These are phyloP conservation scores for Oryza punctata DNA, from an alignment of 176 grass and related monocot genomes.

Conservation along the genomic window DNA sequence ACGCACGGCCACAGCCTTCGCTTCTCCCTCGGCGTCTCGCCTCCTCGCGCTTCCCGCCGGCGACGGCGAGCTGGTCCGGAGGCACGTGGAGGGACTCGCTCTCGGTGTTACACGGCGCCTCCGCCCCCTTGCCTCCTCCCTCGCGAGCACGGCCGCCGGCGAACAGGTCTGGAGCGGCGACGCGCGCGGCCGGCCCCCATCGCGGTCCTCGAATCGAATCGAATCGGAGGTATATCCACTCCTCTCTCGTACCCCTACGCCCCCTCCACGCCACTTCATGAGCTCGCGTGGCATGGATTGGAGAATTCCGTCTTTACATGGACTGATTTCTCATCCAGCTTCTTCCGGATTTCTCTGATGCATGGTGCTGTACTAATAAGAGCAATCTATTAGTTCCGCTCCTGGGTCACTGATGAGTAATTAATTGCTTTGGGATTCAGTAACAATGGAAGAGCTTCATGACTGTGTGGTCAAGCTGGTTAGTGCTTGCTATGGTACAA, in stretches of 20 bases:
- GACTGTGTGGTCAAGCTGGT: conserved; percentile 67
- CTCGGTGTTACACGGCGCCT: too few relatives aligned
- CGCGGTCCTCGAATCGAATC: neutral
- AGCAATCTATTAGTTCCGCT: neutral
- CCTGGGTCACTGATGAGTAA: neutral
- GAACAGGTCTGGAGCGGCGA: too few relatives aligned
- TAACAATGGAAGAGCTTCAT: conserved; percentile 48
- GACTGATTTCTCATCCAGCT: neutral
- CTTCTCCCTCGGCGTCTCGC: neutral
- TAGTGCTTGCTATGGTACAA: conserved; percentile 21
- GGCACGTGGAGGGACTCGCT: too few relatives aligned
- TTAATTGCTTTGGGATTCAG: neutral
- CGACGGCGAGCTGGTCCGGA: too few relatives aligned
- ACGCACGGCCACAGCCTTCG: neutral
- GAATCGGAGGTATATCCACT: neutral
- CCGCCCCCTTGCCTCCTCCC: neutral
- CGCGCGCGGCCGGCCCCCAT: neutral
- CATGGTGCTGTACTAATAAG: neutral
- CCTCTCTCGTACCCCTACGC: neutral
- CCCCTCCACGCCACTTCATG: neutral
- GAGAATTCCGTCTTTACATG: neutral
- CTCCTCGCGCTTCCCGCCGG: neutral
- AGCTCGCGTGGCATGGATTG: neutral
- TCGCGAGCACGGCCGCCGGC: too few relatives aligned
- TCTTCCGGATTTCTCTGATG: neutral